phyloP scores from a whole-genome alignment of 371 early-diverging fungal species.

The Mortierella polycephala region DNA sequence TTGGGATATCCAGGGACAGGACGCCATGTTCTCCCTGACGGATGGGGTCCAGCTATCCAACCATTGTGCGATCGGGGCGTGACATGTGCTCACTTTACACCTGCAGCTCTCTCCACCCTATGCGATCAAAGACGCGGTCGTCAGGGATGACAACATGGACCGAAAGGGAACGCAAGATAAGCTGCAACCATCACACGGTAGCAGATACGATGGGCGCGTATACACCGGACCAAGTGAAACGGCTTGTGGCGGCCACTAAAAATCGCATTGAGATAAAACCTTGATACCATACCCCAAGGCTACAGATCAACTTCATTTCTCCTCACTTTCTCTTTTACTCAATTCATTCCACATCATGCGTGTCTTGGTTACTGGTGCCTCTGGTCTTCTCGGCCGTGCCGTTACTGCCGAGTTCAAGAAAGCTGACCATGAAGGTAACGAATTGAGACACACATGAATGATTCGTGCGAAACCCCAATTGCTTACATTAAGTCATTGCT shows the following conservation, averaged over 20 bases:
- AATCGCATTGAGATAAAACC: too few relatives aligned
- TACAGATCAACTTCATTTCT: neutral
- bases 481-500: neutral
- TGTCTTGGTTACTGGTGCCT: conserved; percentile 83
- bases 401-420: conserved; percentile 65
- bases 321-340: neutral
- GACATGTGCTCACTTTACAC: conserved; percentile 58
- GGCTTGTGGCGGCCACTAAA: conserved; percentile 57
- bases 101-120: too few relatives aligned
- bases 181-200: conserved; percentile 57
- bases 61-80: conserved; percentile 58
- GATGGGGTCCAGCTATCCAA: conserved; percentile 57
- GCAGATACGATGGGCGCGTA: conserved; percentile 60
- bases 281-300: conserved; percentile 2
- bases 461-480: too few relatives aligned
- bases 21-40: conserved; percentile 26
- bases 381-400: conserved; percentile 86
- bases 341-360: conserved; percentile 50
- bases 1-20: conserved; percentile 43
- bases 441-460: neutral
- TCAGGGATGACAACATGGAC: neutral
- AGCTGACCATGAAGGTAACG: conserved; percentile 63
- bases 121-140: neutral
- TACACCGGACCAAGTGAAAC: conserved; percentile 58
- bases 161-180: neutral